These are phyloP conservation scores for Reticulascus tulasneorum DNA, from an alignment of 2,329 filamentous ascomycete species.

Conservation along the genomic window DNA sequence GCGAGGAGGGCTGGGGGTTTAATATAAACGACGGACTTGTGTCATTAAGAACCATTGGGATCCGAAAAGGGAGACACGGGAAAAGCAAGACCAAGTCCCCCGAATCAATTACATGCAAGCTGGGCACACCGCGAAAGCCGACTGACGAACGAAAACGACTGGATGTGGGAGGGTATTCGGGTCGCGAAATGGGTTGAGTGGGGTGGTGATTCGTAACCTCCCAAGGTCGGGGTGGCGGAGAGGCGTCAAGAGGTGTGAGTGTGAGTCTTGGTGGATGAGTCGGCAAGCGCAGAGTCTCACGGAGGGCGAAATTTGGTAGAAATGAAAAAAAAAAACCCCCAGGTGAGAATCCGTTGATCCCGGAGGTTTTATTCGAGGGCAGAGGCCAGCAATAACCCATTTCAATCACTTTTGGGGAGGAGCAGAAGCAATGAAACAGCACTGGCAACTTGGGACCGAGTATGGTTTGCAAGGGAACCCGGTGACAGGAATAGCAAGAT, in stretches of 20 bases:
- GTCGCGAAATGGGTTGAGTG: slow-evolving; percentile 6
- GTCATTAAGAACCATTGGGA: slow-evolving; percentile 11
- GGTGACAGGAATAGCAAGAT: too few relatives aligned
- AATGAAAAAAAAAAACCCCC: slow-evolving; percentile 1
- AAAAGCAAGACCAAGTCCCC: slow-evolving; percentile 1
- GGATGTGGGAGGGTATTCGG: too few relatives aligned
- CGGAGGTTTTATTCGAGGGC: neutral
- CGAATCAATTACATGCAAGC: neutral
- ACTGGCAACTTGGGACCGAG: too few relatives aligned
- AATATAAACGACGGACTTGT: slow-evolving; percentile 1
- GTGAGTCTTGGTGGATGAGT: slow-evolving; percentile 3
- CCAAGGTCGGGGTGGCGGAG: slow-evolving; percentile 14
- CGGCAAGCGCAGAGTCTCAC: slow-evolving; percentile 4
- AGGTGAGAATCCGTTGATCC: slow-evolving; percentile 2
- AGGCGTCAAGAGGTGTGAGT: slow-evolving; percentile 6
- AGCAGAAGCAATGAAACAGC: neutral
- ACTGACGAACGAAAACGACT: too few relatives aligned
- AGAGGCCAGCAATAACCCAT: too few relatives aligned
- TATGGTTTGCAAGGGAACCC: too few relatives aligned
- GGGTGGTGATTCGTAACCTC: slow-evolving; percentile 12
- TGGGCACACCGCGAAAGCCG: slow-evolving; percentile 1
- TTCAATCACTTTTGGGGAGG: too few relatives aligned
- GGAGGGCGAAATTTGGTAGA: slow-evolving; percentile 3
- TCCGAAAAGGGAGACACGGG: neutral
- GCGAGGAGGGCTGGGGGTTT: slow-evolving; percentile 1